phyloP scores from a whole-genome alignment of 2,329 filamentous ascomycete species.

The Metarhizium robertsii region DNA sequence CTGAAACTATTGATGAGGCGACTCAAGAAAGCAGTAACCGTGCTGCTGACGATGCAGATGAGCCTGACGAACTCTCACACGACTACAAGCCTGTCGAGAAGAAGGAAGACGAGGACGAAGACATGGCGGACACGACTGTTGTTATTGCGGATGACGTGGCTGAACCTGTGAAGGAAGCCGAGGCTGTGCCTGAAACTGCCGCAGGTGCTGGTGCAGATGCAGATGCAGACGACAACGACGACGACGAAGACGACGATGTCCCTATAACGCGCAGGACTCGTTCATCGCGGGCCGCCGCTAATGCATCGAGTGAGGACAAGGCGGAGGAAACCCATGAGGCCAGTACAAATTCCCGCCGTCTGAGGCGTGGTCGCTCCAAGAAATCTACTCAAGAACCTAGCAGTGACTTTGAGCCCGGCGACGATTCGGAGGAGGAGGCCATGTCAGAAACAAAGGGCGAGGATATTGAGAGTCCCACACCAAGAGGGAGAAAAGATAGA shows the following conservation, averaged over 20 bases:
- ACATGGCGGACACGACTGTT: conserved; percentile 15
- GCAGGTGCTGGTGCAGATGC: conserved; percentile 21
- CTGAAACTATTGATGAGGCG: conserved; percentile 41
- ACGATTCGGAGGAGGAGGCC: conserved; percentile 48
- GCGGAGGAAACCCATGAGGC: conserved; percentile 19
- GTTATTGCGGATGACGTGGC: conserved; percentile 11
- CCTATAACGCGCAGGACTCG: conserved; percentile 39
- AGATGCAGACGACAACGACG: conserved; percentile 33
- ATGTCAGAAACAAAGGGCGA: conserved; percentile 35
- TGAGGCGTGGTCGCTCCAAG: conserved; percentile 36
- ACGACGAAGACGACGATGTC: conserved; percentile 33
- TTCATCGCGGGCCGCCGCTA: conserved; percentile 21
- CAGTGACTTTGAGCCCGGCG: conserved; percentile 52
- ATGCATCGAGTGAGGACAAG: conserved; percentile 20
- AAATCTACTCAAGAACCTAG: conserved; percentile 43
- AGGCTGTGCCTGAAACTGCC: conserved; percentile 14
- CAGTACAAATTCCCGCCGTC: conserved; percentile 30
- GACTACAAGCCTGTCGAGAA: conserved; percentile 19
- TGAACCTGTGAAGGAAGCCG: conserved; percentile 19
- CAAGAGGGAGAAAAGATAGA: conserved; percentile 35
- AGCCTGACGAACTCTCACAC: conserved; percentile 27
- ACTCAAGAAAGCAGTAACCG: conserved; percentile 40
- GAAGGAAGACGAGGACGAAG: conserved; percentile 20
- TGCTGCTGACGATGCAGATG: conserved; percentile 22
- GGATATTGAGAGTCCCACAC: conserved; percentile 38